Base-by-base conservation (phyloP, 2,329 filamentous ascomycete genomes). In the Trichophyton rubrum region DNA sequence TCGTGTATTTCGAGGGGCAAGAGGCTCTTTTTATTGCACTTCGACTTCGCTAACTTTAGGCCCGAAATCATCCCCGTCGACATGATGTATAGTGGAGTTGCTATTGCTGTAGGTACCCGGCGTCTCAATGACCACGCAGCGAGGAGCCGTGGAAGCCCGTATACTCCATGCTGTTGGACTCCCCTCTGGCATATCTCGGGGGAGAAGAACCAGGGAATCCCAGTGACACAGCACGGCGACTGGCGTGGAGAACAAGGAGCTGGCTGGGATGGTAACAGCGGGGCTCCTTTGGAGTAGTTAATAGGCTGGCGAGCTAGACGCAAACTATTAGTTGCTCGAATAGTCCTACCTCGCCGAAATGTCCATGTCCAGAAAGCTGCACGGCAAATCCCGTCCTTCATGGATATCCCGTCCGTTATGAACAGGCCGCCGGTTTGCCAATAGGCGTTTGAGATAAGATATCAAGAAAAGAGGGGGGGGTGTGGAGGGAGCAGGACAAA, bases 71-170 rank as follows among this genome's bases (percentile, higher is more conserved):
- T 47, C 56, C 56, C 56, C 56, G 56, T 59, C 56, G 24, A n/a
- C 20, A 59, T 33, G 27, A 20, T 55, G 58, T 60, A 60, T 59
- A 59, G 30, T 59, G 17, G 38, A 33, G 38, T 59, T n/a, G 41
- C 41, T 59, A 59, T 59, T 59, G 59, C 59, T 62, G 61, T 62
- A 62, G 59, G 61, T 60, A 60, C 59, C 61, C 61, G 59, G 24
- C 53, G 22, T 27, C 38, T 62, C 27, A 57, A 17, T 57, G 24
- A 15, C 57, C 13, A 22, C 17, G 47, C 59, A 55, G 22, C 38
- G 43, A 33, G 56, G 27, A 5, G 30, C 40, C 27, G 27, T 30
- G 17, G 43, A 27, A 59, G 56, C n/a, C 27, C 40, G 40, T 13
- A 35, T 13, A 35, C 22, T 47, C 40, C 38, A 2, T 41, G 38